A percentile compares a stretch with the other conserved stretches of the same genome.
Conservation (phyloP, 78 protist species). For the Isochrysis galbana region DNA sequence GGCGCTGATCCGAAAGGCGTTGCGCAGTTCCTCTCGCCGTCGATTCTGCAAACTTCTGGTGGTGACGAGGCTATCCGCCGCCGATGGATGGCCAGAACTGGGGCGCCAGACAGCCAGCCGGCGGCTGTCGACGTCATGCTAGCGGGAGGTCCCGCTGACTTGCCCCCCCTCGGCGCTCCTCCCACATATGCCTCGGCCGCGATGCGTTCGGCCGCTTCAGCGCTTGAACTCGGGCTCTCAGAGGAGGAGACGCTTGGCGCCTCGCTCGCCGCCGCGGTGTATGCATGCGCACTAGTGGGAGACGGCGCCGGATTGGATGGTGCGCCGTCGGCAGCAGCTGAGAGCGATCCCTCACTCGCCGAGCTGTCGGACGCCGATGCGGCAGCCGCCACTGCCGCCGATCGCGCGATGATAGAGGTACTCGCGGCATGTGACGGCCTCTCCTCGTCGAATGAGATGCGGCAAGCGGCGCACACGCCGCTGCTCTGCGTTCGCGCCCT, state of each 20-base stretch:
- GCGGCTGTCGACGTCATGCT: background rate
- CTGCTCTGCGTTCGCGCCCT: background rate
- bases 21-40: background rate
- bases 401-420: background rate
- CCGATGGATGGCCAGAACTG: background rate
- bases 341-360: background rate
- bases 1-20: conserved; percentile 2
- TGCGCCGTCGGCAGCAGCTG: background rate
- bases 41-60: background rate
- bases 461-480: background rate
- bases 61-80: background rate
- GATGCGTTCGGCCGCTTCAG: background rate
- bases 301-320: background rate
- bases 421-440: background rate
- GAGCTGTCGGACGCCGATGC: background rate
- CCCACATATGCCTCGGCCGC: background rate
- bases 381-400: background rate
- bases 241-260: conserved; percentile 17
- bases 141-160: background rate
- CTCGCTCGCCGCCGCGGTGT: background rate
- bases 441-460: conserved; percentile 2
- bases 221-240: background rate
- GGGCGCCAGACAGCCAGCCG: too few relatives aligned
- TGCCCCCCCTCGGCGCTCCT: background rate
- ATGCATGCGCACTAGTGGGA: background rate